Base-by-base conservation (phyloP, 805 yeast genomes). In the Candida stauntonica region DNA sequence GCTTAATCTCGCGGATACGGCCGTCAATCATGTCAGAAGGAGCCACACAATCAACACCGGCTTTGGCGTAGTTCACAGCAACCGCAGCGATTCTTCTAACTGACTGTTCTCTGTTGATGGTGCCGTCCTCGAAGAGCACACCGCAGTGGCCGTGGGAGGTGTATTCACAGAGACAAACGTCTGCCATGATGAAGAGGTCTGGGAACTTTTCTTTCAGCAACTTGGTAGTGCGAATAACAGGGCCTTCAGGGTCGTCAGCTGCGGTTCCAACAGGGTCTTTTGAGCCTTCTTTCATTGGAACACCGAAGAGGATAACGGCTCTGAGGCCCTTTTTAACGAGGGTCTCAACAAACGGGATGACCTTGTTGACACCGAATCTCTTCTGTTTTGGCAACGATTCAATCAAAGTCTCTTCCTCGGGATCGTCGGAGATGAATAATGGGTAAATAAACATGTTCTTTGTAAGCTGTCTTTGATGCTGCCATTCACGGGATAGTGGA, bases 121-220 rank as follows among this genome's bases (percentile, higher is more conserved):
- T 57, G 7, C 98, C 97, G 58, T 88, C 97, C 40, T 85, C 94
- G 45, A 81, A 72, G 37, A 93, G 70, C 13, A 88, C 72, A 29
- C 99, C 99, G 66, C 99, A 93, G 61, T 93, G 99, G n/a, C 99
- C 99, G 55, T 93, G 98, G 39, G 81, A 74, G 7, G 99, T 93
- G 63, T 87, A 93, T 64, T 93, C 99, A 68, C 99, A 93, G 37
- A 93, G 67, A 63, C 99, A 93, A 18, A 91, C 97, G 58, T 93
- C 99, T 57, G 96, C 85, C 74, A 88, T 78, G 47, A 93, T 77
- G 60, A 81, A 91, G 42, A 93, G 71, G 19, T 77, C 82, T 5
- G 99, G 98, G 66, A 85, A 89, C 13, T 73, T 63, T 31, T 62
- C 46, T 44, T 72, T 72, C 39, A 93, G 70, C 2, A 75, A 68